Conservation (phyloP, 2,329 filamentous ascomycete genomes). For the Colletotrichum cordylinicola region DNA sequence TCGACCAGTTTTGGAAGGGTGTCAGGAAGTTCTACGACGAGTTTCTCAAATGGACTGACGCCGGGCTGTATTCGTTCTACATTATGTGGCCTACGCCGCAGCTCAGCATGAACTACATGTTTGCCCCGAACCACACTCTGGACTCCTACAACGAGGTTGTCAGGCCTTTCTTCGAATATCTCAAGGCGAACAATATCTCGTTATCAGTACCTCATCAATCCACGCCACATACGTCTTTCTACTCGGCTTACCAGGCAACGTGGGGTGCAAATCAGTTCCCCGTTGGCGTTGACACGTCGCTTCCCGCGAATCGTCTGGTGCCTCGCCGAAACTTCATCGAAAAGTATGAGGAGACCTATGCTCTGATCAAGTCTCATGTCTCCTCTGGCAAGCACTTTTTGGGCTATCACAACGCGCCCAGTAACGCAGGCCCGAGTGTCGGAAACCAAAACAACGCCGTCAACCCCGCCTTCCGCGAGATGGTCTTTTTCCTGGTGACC, state of each 20-base stretch:
- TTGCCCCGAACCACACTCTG: neutral
- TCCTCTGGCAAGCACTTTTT: neutral
- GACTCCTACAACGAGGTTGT: neutral
- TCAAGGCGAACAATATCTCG: neutral
- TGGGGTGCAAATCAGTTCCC: neutral
- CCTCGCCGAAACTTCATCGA: neutral
- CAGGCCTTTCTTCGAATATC: neutral
- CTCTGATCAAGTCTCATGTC: neutral
- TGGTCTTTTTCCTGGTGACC: neutral
- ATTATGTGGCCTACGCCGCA: neutral
- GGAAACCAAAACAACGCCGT: neutral
- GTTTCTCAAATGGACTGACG: neutral
- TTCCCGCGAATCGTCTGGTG: neutral
- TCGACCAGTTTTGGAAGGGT: neutral
- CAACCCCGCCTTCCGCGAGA: neutral
- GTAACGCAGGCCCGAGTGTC: neutral
- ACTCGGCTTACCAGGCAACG: neutral
- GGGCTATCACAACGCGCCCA: neutral
- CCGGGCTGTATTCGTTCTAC: neutral
- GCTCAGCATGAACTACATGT: neutral
- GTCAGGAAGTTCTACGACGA: neutral
- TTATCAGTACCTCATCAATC: neutral
- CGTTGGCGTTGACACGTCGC: neutral
- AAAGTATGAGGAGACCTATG: neutral
- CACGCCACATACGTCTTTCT: neutral